These are phyloP conservation scores for Zasmidium angulare DNA, from an alignment of 2,329 filamentous ascomycete genomes.

Conservation along the genomic window DNA sequence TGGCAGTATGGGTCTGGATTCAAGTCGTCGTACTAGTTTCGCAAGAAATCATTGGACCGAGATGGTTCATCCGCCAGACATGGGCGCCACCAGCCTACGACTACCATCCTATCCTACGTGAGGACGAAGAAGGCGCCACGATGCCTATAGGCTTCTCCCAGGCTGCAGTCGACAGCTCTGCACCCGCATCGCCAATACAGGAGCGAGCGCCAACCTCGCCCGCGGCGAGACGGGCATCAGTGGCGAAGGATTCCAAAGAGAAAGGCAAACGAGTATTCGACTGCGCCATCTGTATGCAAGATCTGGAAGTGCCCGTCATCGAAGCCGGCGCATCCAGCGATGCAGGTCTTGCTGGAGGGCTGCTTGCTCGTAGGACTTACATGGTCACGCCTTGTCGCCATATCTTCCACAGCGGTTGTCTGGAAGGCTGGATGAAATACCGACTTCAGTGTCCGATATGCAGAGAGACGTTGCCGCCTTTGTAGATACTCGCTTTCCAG, in stretches of 20 bases:
- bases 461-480: constrained; percentile 79
- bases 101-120: constrained; percentile 85
- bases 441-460: constrained; percentile 93
- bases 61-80: constrained; percentile 75
- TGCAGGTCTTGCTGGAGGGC: constrained; percentile 54
- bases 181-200: constrained; percentile 26
- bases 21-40: constrained; percentile 76
- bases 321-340: constrained; percentile 43
- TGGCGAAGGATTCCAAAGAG: constrained; percentile 41
- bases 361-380: constrained; percentile 78
- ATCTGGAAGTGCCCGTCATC: constrained; percentile 84
- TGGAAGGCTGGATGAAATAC: constrained; percentile 96
- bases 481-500: constrained; percentile 49
- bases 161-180: constrained; percentile 21
- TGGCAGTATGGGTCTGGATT: constrained; percentile 80
- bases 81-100: constrained; percentile 78
- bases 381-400: constrained; percentile 98
- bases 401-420: constrained; percentile 87
- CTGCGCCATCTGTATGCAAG: constrained; percentile 92
- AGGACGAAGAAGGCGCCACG: constrained; percentile 74
- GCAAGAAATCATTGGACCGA: constrained; percentile 82
- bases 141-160: constrained; percentile 70
- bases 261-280: constrained; percentile 69
- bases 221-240: constrained; percentile 13
- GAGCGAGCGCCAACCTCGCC: constrained; percentile 31